These are phyloP conservation scores for Amanita fuliginea DNA, from an alignment of 768 basidiomycete genomes.

Conservation along the genomic window DNA sequence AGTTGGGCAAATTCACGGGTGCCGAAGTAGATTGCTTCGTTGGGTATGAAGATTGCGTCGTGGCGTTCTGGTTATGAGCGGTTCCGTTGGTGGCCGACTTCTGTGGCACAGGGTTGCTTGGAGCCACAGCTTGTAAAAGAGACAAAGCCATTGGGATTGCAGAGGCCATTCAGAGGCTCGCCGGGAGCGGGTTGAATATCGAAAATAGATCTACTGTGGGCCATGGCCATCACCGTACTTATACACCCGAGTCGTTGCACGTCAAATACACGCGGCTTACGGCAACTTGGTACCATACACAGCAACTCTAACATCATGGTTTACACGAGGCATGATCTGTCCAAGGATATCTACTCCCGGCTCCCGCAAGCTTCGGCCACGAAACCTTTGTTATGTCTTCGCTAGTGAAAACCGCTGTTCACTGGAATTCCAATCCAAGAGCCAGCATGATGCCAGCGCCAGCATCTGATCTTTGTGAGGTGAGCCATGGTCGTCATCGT, in stretches of 20 bases:
- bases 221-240: conserved; percentile 7
- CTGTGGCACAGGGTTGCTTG: conserved; percentile 22
- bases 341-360: conserved; percentile 11
- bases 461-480: conserved; percentile 35
- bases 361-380: conserved; percentile 13
- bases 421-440: conserved; percentile 24
- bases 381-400: conserved; percentile 26
- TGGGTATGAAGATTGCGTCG: conserved; percentile 16
- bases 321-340: conserved; percentile 3
- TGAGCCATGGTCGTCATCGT: conserved; percentile 12
- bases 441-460: conserved; percentile 14
- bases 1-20: conserved; percentile 19
- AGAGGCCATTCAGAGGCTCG: conserved; percentile 22
- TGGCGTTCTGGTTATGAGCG: conserved; percentile 12
- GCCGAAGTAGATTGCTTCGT: conserved; percentile 17
- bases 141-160: conserved; percentile 35
- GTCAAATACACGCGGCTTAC: conserved; percentile 3
- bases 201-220: conserved; percentile 5
- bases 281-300: not conserved
- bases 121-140: conserved; percentile 26
- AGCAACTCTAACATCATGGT: conserved; percentile 4
- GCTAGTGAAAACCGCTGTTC: conserved; percentile 28
- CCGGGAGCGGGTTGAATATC: conserved; percentile 5
- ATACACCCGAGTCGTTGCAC: not conserved
- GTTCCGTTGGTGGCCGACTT: conserved; percentile 14